phyloP scores from a whole-genome alignment of 164 flowering plant species.

The Piper longum region DNA sequence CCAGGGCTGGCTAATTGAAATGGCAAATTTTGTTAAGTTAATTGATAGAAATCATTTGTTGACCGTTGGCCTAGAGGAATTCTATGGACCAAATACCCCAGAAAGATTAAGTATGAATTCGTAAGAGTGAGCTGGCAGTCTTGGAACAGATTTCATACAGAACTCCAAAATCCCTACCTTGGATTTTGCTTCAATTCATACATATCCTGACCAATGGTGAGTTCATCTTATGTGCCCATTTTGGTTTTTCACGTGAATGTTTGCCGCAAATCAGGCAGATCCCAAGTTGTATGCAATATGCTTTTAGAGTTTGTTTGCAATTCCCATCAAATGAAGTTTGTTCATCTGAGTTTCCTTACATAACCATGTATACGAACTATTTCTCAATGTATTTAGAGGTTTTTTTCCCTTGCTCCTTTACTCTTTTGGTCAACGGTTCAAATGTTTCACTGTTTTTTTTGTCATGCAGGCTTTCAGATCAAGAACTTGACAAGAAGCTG shows the following conservation, averaged over 20 bases:
- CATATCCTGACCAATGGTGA: constrained; percentile 87
- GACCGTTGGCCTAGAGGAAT: constrained; percentile 20
- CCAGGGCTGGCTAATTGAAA: constrained; percentile 92
- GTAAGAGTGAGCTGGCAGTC: constrained; percentile 48
- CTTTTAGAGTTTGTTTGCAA: too few species aligned
- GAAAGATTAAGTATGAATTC: constrained; percentile 52
- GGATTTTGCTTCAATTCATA: constrained; percentile 83
- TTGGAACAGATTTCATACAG: constrained; percentile 76
- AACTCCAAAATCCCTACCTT: constrained; percentile 43
- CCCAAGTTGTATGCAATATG: too few species aligned
- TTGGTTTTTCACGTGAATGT: too few species aligned
- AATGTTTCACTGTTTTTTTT: too few species aligned
- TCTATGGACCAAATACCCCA: constrained; percentile 81
- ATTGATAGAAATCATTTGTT: constrained; percentile 71
- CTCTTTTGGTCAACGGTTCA: too few species aligned
- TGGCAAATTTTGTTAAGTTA: constrained; percentile 66
- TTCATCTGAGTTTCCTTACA: too few species aligned
- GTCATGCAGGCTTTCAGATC: constrained; percentile 32
- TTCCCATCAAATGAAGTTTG: too few species aligned
- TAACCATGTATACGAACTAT: too few species aligned
- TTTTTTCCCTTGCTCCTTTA: too few species aligned
- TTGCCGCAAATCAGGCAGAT: too few species aligned
- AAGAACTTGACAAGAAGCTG: constrained; percentile 38
- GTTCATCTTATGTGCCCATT: constrained; percentile 2
- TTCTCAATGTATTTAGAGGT: too few species aligned